Percentiles rank a stretch among this genome's conserved stretches.
Conservation (phyloP, 441 rosid species). For the Gossypium laxum region DNA sequence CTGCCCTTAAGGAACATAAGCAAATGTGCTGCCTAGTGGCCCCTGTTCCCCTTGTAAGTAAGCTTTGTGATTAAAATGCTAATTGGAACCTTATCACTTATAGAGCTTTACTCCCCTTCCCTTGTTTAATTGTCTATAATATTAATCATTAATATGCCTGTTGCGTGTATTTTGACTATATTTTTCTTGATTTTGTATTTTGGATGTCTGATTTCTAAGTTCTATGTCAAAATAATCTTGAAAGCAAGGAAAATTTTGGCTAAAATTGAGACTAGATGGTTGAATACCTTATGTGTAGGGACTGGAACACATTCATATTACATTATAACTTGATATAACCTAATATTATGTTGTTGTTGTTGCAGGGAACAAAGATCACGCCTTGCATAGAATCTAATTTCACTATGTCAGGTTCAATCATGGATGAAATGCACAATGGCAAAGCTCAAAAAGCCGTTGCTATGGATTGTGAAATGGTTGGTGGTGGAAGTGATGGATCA, state of each 20-base stretch:
- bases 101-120: not conserved
- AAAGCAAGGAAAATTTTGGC: not conserved
- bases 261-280: not conserved
- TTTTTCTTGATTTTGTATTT: not conserved
- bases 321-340: not conserved
- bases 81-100: not conserved
- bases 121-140: not conserved
- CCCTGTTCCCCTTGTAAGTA: constrained; percentile 49
- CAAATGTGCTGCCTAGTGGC: constrained; percentile 33
- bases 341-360: not conserved
- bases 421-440: constrained; percentile 11
- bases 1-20: constrained; percentile 35
- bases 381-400: constrained; percentile 15
- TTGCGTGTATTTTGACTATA: not conserved
- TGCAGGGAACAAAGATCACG: constrained; percentile 26
- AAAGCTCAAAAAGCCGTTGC: constrained; percentile 39
- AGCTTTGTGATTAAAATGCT: not conserved
- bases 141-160: not conserved
- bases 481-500: constrained; percentile 54
- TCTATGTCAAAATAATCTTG: not conserved
- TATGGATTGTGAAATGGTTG: constrained; percentile 72
- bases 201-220: not conserved
- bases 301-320: not conserved
- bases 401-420: constrained; percentile 13
- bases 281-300: not conserved